Percentiles rank a stretch among this genome's conserved stretches.
Evolutionary conservation across 2,329 filamentous ascomycete genomes (phyloP).

Genomic region (Aaosphaeria pasadenensis): DNA sequence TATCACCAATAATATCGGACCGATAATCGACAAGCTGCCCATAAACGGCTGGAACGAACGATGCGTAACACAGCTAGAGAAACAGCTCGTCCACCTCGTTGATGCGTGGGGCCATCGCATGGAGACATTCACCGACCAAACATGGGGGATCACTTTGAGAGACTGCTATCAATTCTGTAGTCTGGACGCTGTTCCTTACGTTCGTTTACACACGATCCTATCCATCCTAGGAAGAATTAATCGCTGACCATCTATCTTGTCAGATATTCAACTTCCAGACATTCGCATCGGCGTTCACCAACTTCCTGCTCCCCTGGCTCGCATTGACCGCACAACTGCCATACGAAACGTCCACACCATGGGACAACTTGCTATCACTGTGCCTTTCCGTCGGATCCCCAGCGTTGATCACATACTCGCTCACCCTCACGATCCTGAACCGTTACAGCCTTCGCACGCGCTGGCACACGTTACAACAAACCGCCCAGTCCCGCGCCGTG

Average conservation of each 20-base stretch:
- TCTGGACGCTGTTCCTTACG: conserved; percentile 4
- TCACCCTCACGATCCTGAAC: conserved; percentile 19
- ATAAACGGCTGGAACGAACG: conserved; percentile 71
- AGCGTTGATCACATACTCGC: conserved; percentile 17
- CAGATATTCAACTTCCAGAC: conserved; percentile 14
- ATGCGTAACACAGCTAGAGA: conserved; percentile 2
- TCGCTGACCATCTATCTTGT: background rate
- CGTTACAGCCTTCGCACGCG: conserved; percentile 9
- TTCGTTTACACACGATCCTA: background rate
- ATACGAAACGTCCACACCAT: conserved; percentile 15
- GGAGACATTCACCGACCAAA: conserved; percentile 5
- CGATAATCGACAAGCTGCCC: conserved; percentile 80
- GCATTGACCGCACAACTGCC: conserved; percentile 17
- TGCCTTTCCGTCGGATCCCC: conserved; percentile 17
- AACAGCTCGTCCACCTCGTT: background rate
- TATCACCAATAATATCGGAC: conserved; percentile 67
- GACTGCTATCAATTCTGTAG: conserved; percentile 11
- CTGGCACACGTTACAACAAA: conserved; percentile 9
- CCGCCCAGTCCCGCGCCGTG: conserved; percentile 4
- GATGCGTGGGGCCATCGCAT: background rate
- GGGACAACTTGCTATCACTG: conserved; percentile 14
- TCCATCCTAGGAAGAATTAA: too few relatives aligned
- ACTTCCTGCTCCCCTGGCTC: conserved; percentile 19
- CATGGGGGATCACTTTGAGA: conserved; percentile 8
- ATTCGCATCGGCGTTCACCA: conserved; percentile 13